Evolutionary conservation across 1,284 basidiomycete genomes (phyloP).

Genomic region (Wolfiporia cocos): DNA sequence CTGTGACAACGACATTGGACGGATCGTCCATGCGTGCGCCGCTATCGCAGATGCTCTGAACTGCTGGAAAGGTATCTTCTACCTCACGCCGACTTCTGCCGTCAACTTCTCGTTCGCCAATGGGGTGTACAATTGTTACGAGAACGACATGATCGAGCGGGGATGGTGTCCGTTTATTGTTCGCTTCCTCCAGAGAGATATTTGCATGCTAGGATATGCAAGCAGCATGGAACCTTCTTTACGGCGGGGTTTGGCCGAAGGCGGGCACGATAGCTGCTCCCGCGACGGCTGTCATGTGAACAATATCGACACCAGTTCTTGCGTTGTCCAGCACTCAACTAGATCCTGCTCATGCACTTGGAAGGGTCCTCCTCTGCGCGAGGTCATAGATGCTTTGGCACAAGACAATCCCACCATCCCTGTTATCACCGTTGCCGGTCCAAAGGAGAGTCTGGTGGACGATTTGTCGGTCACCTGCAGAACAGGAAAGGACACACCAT

Average conservation of each 20-base stretch:
- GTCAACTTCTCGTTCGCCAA: not conserved
- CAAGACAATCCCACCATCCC: not conserved
- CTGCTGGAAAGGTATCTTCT: not conserved
- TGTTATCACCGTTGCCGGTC: not conserved
- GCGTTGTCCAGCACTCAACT: not conserved
- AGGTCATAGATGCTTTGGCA: not conserved
- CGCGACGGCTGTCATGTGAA: not conserved
- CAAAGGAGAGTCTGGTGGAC: too few relatives aligned
- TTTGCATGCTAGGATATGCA: constrained; percentile 1
- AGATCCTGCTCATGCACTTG: not conserved
- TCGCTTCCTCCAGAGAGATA: not conserved
- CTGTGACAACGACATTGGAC: not conserved
- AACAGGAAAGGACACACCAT: not conserved
- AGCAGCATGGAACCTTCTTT: not conserved
- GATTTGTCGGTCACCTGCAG: not conserved
- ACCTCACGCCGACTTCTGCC: not conserved
- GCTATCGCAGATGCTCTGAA: constrained; percentile 2
- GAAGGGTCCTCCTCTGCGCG: not conserved
- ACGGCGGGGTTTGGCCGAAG: not conserved
- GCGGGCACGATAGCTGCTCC: not conserved
- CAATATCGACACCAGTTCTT: not conserved
- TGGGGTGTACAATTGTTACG: not conserved
- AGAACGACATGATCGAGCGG: not conserved
- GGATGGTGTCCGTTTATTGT: constrained; percentile 2
- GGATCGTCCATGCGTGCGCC: not conserved